These are phyloP conservation scores for Zymoseptoria passerinii DNA, from an alignment of 2,329 filamentous ascomycete species.

Conservation along the genomic window DNA sequence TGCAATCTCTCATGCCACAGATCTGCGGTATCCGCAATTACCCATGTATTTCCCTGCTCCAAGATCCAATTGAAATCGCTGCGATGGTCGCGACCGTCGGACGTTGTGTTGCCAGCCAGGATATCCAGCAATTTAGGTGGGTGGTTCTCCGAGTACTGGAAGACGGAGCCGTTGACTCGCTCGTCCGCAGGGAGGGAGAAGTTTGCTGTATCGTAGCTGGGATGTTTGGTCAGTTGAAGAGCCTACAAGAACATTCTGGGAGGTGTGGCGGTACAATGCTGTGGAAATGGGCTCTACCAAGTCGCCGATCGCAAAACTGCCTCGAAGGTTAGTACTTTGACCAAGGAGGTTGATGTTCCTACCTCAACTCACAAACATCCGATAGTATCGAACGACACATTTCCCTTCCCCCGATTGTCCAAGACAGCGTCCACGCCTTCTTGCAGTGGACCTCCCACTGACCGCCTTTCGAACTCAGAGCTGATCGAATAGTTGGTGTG, in stretches of 20 bases:
- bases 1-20: slow-evolving; percentile 12
- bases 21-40: slow-evolving; percentile 17
- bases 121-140: slow-evolving; percentile 9
- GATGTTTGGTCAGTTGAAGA: neutral
- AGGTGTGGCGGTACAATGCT: neutral
- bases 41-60: slow-evolving; percentile 13
- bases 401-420: neutral
- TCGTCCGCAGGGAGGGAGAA: slow-evolving; percentile 10
- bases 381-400: neutral
- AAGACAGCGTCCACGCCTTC: slow-evolving; percentile 6
- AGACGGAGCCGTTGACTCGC: slow-evolving; percentile 7
- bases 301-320: slow-evolving; percentile 9
- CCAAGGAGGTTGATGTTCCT: neutral
- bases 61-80: slow-evolving; percentile 16
- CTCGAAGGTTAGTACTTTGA: slow-evolving; percentile 1
- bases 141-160: slow-evolving; percentile 5
- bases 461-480: slow-evolving; percentile 7
- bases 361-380: neutral
- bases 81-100: slow-evolving; percentile 15
- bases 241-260: neutral
- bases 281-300: slow-evolving; percentile 9
- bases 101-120: slow-evolving; percentile 3
- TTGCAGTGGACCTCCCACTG: slow-evolving; percentile 5
- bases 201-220: slow-evolving; percentile 12
- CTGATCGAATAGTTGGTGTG: slow-evolving; percentile 14